Evolutionary conservation across 2,329 filamentous ascomycete genomes (phyloP).

Genomic region (Colletotrichum orchidophilum): DNA sequence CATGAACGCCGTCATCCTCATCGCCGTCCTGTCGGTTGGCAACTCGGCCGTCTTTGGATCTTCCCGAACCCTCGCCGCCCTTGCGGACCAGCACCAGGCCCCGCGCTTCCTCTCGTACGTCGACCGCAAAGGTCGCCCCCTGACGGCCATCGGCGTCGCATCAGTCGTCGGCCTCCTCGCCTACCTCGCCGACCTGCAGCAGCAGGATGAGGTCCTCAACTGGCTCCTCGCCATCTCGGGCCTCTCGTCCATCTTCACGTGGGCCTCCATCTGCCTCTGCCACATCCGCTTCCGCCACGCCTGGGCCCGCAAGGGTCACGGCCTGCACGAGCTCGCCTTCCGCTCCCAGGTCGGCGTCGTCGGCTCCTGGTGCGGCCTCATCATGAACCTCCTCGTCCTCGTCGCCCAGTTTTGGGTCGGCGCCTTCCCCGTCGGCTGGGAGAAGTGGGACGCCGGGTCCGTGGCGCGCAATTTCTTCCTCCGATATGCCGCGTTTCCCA

Average conservation of each 20-base stretch:
- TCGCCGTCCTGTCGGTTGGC: constrained; percentile 89
- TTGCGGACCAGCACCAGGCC: constrained; percentile 88
- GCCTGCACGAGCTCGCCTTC: constrained; percentile 83
- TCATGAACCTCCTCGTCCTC: constrained; percentile 79
- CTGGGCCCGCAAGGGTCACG: constrained; percentile 77
- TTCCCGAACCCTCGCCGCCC: constrained; percentile 86
- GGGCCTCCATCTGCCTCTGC: constrained; percentile 85
- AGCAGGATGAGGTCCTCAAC: constrained; percentile 70
- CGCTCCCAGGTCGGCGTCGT: constrained; percentile 78
- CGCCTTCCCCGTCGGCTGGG: constrained; percentile 75
- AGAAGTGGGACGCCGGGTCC: constrained; percentile 50
- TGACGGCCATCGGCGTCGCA: constrained; percentile 76
- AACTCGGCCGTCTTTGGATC: constrained; percentile 94
- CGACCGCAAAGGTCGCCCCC: constrained; percentile 82
- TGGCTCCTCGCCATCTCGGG: constrained; percentile 82
- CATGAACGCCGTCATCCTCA: constrained; percentile 95
- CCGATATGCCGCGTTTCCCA: constrained; percentile 75
- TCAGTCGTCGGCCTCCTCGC: constrained; percentile 76
- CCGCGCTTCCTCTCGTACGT: constrained; percentile 82
- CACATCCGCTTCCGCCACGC: constrained; percentile 90
- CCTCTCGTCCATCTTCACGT: constrained; percentile 78
- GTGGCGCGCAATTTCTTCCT: constrained; percentile 77
- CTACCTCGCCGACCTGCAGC: constrained; percentile 74
- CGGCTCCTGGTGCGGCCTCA: constrained; percentile 83
- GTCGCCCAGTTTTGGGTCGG: constrained; percentile 90